Evolutionary conservation across 768 basidiomycete species (phyloP).

Genomic region (Naganishia randhawae): DNA sequence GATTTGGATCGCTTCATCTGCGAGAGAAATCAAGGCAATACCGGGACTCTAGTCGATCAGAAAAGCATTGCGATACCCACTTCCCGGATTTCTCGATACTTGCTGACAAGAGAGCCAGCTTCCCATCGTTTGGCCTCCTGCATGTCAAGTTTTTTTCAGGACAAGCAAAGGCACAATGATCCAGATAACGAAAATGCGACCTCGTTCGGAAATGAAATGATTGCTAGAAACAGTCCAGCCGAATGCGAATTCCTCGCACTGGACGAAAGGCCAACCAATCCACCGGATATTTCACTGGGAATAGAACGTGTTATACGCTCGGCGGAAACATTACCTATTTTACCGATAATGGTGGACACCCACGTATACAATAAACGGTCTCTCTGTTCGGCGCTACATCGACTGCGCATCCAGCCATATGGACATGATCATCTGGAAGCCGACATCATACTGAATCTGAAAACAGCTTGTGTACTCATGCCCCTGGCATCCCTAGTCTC

Average conservation of each 20-base stretch:
- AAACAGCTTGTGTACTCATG: not conserved
- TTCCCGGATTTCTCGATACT: not conserved
- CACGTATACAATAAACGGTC: conserved; percentile 1
- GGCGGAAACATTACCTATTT: not conserved
- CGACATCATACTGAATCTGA: conserved; percentile 5
- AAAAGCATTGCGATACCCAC: not conserved
- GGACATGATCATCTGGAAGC: conserved; percentile 13
- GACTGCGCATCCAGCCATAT: not conserved
- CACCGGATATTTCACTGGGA: not conserved
- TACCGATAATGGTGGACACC: not conserved
- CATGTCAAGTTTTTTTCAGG: no score
- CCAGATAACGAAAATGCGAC: not conserved
- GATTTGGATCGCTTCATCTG: not conserved
- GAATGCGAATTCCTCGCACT: not conserved
- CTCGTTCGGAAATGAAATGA: not conserved
- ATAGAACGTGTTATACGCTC: not conserved
- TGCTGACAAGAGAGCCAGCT: not conserved
- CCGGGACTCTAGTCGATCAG: not conserved
- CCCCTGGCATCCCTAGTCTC: not conserved
- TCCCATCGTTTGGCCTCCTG: no score
- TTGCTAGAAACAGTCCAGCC: not conserved
- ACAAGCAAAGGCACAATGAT: not conserved
- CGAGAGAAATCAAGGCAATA: not conserved
- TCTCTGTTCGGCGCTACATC: not conserved
- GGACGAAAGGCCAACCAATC: not conserved